Conservation (phyloP, 352 stramenopile species). For the Globisporangium middletonii region DNA sequence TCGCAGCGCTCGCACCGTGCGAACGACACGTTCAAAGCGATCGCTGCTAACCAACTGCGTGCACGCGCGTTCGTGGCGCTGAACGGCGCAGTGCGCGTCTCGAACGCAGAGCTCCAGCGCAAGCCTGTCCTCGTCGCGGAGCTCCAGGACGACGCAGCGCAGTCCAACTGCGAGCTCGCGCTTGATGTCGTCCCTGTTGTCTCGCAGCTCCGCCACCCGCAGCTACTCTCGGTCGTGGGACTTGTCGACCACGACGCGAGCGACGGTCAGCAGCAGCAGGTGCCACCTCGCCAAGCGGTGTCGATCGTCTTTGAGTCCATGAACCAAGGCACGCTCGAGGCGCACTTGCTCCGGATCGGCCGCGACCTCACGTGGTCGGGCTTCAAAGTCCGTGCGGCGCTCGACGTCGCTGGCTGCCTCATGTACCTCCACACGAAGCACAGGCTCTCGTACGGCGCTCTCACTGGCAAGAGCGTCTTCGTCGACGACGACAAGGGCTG, state of each 20-base stretch:
- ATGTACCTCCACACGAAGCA: slow-evolving; percentile 78
- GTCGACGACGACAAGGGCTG: slow-evolving; percentile 67
- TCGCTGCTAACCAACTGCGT: slow-evolving; percentile 30
- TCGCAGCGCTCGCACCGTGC: slow-evolving; percentile 31
- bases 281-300: slow-evolving; percentile 30
- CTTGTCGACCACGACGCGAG: slow-evolving; percentile 50
- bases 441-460: slow-evolving; percentile 62
- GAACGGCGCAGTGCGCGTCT: slow-evolving; percentile 42
- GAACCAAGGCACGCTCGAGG: slow-evolving; percentile 60
- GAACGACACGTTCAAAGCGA: slow-evolving; percentile 46
- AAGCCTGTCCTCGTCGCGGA: slow-evolving; percentile 52
- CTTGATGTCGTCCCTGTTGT: slow-evolving; percentile 50
- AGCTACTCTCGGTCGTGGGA: slow-evolving; percentile 51
- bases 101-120: slow-evolving; percentile 29
- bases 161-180: slow-evolving; percentile 41
- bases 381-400: slow-evolving; percentile 71
- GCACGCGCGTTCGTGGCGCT: slow-evolving; percentile 33
- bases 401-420: slow-evolving; percentile 54
- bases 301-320: slow-evolving; percentile 68
- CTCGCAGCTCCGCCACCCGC: slow-evolving; percentile 62
- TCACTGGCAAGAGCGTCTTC: slow-evolving; percentile 64
- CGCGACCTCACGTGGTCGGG: slow-evolving; percentile 58
- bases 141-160: slow-evolving; percentile 46
- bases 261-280: neutral
- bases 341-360: slow-evolving; percentile 31